Evolutionary conservation across 164 flowering plant genomes (phyloP), one percentile per base, ranked within the genome.

Genomic region (Vitis amurensis): DNA sequence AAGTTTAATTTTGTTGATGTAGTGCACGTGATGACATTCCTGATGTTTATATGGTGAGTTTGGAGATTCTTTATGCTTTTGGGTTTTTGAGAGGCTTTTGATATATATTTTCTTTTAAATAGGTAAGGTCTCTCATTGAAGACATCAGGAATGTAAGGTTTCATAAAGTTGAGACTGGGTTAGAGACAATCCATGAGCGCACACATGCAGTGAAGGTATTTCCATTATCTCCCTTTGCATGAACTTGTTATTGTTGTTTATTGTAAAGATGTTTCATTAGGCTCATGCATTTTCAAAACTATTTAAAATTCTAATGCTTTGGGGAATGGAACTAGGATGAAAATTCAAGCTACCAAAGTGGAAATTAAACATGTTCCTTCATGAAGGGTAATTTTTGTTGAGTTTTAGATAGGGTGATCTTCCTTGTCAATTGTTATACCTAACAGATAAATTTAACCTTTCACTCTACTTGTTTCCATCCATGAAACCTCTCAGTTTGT

Each of bases 21-120:
- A 94, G 98, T 84, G 96, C 97, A 30, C 88, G 87, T 37, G 96
- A 90, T 31, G 97, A 90, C 80, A 89, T 94, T 78, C 91, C 94
- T 51, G 94, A 91, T 63, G 77, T 81, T n/a, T 89, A 91, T 71
- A 79, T 93, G 98, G 98, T 93, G 68, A 87, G 91, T 67, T 63
- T 17, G 27, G 47, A 50, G 30, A 44, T 64, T 53, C 49, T 50
- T 50, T 60, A 29, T 37, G 52, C 10, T 48, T 65, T 49, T 56
- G 17, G 8, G 0, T 12, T 59, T 66, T 13, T 73, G 19, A 8
- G 2, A 23, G 15, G 23, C 23, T 10, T 61, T 68, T 37, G 10
- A 70, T 62, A n/a, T 50, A 51, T 14, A 12, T 30, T 30, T 50
- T 50, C 8, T 30, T 69, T 62, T 50, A 58, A 4, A 17, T 64